Evolutionary conservation across 2,329 filamentous ascomycete genomes (phyloP).

Genomic region (Eutypa lata): DNA sequence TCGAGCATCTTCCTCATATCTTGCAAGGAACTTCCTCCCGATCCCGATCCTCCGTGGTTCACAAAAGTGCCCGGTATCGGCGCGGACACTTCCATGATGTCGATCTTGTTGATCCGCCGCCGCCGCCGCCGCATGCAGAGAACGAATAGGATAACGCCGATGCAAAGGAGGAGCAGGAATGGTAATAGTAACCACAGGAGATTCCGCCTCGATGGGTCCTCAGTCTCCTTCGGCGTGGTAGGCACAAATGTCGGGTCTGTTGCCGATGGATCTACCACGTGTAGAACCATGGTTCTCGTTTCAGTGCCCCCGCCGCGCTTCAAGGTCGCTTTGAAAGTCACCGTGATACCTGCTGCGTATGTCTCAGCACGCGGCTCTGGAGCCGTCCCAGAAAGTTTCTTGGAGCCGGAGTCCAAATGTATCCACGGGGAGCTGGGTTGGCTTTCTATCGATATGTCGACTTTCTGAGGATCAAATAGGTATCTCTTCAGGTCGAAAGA

Average conservation of each 20-base stretch:
- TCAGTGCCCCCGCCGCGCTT: conserved; percentile 19
- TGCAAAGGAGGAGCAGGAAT: conserved; percentile 17
- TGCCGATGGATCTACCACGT: conserved; percentile 10
- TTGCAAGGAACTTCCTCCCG: conserved; percentile 11
- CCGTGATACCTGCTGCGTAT: conserved; percentile 6
- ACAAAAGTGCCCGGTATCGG: conserved; percentile 27
- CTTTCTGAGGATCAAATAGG: conserved; percentile 21
- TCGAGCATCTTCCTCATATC: conserved; percentile 18
- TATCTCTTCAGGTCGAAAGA: conserved; percentile 28
- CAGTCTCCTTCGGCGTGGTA: conserved; percentile 4
- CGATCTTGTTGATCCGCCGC: conserved; percentile 13
- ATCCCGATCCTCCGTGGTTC: conserved; percentile 14
- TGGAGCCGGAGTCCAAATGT: conserved; percentile 22
- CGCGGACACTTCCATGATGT: conserved; percentile 23
- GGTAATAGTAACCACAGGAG: conserved; percentile 26
- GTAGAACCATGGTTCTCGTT: conserved; percentile 19
- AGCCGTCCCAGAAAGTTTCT: conserved; percentile 23
- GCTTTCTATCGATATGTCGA: conserved; percentile 18
- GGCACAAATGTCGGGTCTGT: conserved; percentile 3
- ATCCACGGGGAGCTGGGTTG: conserved; percentile 28
- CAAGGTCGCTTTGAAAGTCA: conserved; percentile 22
- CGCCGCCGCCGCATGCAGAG: conserved; percentile 21
- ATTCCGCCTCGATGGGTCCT: conserved; percentile 14
- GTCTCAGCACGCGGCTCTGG: conserved; percentile 11
- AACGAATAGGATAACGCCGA: conserved; percentile 17